A percentile compares a stretch with the other conserved stretches of the same genome.
Conservation (phyloP, 148 eudicot species). For the Amaranthus cruentus region DNA sequence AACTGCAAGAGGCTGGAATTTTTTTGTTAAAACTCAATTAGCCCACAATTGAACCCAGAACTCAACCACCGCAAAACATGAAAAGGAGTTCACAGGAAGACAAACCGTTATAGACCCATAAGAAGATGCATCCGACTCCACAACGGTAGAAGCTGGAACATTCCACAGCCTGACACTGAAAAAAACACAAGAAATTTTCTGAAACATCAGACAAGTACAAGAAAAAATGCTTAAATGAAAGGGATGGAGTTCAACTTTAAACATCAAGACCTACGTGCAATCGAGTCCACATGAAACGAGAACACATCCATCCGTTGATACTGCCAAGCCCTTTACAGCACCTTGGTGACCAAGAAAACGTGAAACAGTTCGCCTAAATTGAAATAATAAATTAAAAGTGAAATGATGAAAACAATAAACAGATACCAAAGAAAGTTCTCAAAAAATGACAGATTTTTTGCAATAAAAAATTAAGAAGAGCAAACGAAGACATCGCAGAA, state of each 20-base stretch:
- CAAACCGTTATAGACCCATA: slow-evolving; percentile 46
- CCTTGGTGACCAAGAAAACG: slow-evolving; percentile 91
- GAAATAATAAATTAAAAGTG: slow-evolving; percentile 6
- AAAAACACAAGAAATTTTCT: slow-evolving; percentile 9
- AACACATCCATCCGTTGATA: slow-evolving; percentile 78
- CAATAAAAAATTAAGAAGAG: neutral
- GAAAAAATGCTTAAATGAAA: neutral
- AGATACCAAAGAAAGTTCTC: neutral
- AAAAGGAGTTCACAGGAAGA: neutral
- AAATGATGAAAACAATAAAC: neutral
- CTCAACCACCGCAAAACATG: neutral
- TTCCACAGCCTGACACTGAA: slow-evolving; percentile 89
- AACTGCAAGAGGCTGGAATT: slow-evolving; percentile 65
- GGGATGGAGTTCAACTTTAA: neutral
- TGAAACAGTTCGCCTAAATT: slow-evolving; percentile 65
- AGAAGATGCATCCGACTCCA: slow-evolving; percentile 39
- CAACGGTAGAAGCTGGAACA: slow-evolving; percentile 50
- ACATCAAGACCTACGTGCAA: slow-evolving; percentile 63
- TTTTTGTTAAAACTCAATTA: neutral
- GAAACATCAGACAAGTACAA: neutral
- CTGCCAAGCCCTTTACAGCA: slow-evolving; percentile 73
- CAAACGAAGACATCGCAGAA: neutral
- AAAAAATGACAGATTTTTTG: neutral
- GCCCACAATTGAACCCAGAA: neutral
- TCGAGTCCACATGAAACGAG: slow-evolving; percentile 95